Conservation (phyloP, 441 rosid genomes). For the Pelargonium cotyledonis region DNA sequence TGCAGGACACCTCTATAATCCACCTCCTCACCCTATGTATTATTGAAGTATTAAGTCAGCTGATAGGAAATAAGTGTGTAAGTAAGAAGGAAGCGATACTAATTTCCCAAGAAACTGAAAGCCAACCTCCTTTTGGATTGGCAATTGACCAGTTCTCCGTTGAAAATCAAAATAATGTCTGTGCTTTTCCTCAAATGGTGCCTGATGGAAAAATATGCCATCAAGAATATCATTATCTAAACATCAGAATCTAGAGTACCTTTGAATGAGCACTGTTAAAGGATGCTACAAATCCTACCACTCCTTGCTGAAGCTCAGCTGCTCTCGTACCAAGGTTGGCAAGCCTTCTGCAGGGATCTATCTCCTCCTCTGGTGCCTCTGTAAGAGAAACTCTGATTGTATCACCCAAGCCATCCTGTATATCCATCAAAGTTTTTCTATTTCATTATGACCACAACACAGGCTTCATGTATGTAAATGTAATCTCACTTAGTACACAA, state of each 20-base stretch:
- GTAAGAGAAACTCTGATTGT: slow-evolving; percentile 97
- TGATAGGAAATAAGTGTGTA: not conserved
- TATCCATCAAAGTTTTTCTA: slow-evolving; percentile 14
- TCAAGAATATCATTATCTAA: slow-evolving; percentile 6
- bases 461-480: not conserved
- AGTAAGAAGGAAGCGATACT: not conserved
- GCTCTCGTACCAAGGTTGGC: slow-evolving; percentile 86
- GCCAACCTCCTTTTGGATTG: slow-evolving; percentile 79
- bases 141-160: slow-evolving; percentile 84
- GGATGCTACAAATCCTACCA: slow-evolving; percentile 44
- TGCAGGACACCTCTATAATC: slow-evolving; percentile 90
- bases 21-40: slow-evolving; percentile 75
- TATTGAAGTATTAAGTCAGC: slow-evolving; percentile 15
- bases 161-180: slow-evolving; percentile 90
- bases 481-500: not conserved
- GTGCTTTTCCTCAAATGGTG: slow-evolving; percentile 91
- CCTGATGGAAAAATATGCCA: slow-evolving; percentile 35
- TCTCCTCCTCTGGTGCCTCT: slow-evolving; percentile 91
- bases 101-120: not conserved
- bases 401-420: slow-evolving; percentile 96
- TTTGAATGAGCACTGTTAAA: slow-evolving; percentile 17
- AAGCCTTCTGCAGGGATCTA: slow-evolving; percentile 86
- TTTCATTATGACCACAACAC: slow-evolving; percentile 7
- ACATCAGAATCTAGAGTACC: not conserved
- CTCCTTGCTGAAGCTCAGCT: slow-evolving; percentile 78